phyloP scores from a whole-genome alignment of 257 asterid species.

The Osmanthus fragrans region DNA sequence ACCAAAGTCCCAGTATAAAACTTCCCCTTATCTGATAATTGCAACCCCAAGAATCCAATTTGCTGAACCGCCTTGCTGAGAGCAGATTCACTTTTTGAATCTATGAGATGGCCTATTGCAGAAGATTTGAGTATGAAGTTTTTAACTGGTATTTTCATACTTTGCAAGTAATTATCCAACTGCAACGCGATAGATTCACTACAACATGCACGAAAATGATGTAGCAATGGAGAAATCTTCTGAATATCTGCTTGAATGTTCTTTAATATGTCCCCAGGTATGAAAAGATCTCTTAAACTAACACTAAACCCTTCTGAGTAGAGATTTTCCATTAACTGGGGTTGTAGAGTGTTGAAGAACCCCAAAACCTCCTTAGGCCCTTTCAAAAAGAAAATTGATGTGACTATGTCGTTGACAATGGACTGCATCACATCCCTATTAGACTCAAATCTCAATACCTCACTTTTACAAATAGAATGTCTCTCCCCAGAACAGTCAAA shows the following conservation, averaged over 20 bases:
- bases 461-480: slow-evolving; percentile 49
- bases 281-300: slow-evolving; percentile 66
- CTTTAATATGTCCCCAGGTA: slow-evolving; percentile 51
- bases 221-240: slow-evolving; percentile 47
- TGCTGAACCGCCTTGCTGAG: slow-evolving; percentile 89
- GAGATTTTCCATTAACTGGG: slow-evolving; percentile 80
- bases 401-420: slow-evolving; percentile 62
- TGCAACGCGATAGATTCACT: slow-evolving; percentile 63
- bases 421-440: slow-evolving; percentile 62
- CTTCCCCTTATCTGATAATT: slow-evolving; percentile 68
- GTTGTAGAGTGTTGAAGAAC: slow-evolving; percentile 76
- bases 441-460: slow-evolving; percentile 53
- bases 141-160: slow-evolving; percentile 56
- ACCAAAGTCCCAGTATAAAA: slow-evolving; percentile 72
- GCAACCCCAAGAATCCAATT: slow-evolving; percentile 82
- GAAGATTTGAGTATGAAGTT: slow-evolving; percentile 65
- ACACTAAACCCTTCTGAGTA: slow-evolving; percentile 76
- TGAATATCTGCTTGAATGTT: slow-evolving; percentile 52
- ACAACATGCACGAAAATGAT: slow-evolving; percentile 46
- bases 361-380: slow-evolving; percentile 79
- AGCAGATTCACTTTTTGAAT: slow-evolving; percentile 91
- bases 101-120: slow-evolving; percentile 66
- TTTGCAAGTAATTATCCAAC: slow-evolving; percentile 61
- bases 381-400: slow-evolving; percentile 76
- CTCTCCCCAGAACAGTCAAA: slow-evolving; percentile 80